Conservation (phyloP, 352 stramenopile species). For the Pythium monospermum region DNA sequence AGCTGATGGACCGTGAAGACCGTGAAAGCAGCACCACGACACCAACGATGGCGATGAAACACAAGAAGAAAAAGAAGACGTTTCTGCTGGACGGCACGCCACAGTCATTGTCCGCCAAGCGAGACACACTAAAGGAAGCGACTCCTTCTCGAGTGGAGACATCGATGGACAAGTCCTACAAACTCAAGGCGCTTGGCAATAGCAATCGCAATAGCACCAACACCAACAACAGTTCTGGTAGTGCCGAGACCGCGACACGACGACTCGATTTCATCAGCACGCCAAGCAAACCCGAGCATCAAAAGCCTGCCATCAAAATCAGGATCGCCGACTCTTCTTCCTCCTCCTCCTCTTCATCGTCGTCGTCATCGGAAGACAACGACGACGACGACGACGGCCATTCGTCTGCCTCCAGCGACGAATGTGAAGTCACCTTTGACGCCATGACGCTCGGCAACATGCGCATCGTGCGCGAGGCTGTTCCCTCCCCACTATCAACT, state of each 20-base stretch:
- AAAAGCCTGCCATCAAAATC: background rate
- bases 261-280: slow-evolving; percentile 18
- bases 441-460: slow-evolving; percentile 59
- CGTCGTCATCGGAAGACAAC: slow-evolving; percentile 15
- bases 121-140: too few species aligned
- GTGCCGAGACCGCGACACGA: slow-evolving; percentile 14
- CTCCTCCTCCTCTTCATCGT: slow-evolving; percentile 12
- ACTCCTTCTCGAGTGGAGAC: too few species aligned
- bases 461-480: slow-evolving; percentile 42
- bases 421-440: slow-evolving; percentile 61
- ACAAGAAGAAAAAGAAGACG: slow-evolving; percentile 11
- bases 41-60: background rate
- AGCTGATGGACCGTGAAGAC: slow-evolving; percentile 5
- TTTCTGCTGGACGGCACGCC: slow-evolving; percentile 10
- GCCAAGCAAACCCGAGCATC: slow-evolving; percentile 8
- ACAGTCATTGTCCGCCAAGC: too few species aligned
- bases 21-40: slow-evolving; percentile 2
- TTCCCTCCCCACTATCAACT: slow-evolving; percentile 33
- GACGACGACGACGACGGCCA: slow-evolving; percentile 14
- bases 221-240: background rate
- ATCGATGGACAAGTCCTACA: background rate
- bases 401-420: slow-evolving; percentile 25
- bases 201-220: background rate
- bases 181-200: background rate
- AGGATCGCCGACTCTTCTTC: background rate